Evolutionary conservation across 345 rosid species (phyloP), one percentile per base, ranked within the genome.

Genomic region (Boechera divaricarpa): DNA sequence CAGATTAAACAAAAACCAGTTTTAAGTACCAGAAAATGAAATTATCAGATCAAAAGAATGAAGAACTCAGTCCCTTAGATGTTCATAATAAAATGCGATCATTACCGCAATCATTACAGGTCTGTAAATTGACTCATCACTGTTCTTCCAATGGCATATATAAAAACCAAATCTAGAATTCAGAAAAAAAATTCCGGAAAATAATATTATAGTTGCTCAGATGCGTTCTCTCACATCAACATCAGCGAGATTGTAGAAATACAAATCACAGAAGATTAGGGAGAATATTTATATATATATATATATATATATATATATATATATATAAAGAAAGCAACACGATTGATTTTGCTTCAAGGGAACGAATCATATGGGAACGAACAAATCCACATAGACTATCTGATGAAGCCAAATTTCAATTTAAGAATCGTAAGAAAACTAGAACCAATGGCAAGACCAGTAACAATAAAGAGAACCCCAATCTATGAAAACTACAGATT

Each of bases 51-150:
- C 5, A 28, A 4, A 6, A 3, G 2, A 1, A 13, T 2, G 70
- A n/a, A 62, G 81, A 86, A 83, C 92, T 86, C 94, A 89, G 97
- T 85, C 94, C 97, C 97, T 93, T 93, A 91, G 97, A 93, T 91
- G 97, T 93, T 91, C 92, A 55, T 72, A 75, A 83, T 62, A 21
- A 60, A 24, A 75, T 81, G 98, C 93, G 94, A 90, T 92, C 96
- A 93, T 87, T 11, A 65, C 85, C 93, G 90, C 97, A 82, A 49
- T 90, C 97, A 93, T 90, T 90, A 88, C 91, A 93, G 97, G 93
- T 93, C 94, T 90, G 93, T 85, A 87, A 67, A 73, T 7, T 73
- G 76, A 63, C 94, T 92, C 94, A 88, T 90, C 94, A 87, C 57
- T 4, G 96, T 75, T 82, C 77, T 69, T 77, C 21, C 26, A 49